phyloP scores from a whole-genome alignment of 768 basidiomycete genomes.

The Asterophora lycoperdoides region DNA sequence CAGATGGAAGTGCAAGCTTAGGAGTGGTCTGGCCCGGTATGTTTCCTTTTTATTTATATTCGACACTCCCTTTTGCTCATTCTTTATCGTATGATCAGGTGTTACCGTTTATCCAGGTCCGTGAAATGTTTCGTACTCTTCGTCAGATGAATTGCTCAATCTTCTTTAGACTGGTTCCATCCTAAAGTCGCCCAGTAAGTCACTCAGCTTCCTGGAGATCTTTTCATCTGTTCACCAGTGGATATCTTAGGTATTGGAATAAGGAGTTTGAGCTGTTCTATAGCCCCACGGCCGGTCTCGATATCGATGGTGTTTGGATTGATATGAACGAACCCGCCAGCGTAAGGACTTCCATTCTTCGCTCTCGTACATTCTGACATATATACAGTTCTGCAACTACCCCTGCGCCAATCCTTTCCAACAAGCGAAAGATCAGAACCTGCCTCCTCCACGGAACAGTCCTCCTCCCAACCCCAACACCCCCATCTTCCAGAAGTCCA shows the following conservation, averaged over 20 bases:
- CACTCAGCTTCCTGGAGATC: neutral
- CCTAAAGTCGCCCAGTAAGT: constrained; percentile 44
- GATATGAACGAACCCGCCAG: constrained; percentile 74
- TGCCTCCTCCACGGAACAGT: constrained; percentile 51
- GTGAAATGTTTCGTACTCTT: constrained; percentile 3
- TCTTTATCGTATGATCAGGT: constrained; percentile 24
- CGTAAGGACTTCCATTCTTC: constrained; percentile 30
- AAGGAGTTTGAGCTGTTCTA: constrained; percentile 59
- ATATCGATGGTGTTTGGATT: constrained; percentile 73
- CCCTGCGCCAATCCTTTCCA: constrained; percentile 60
- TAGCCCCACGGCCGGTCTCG: constrained; percentile 46
- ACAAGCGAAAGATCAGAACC: constrained; percentile 45
- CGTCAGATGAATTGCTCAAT: neutral
- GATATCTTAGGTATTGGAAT: constrained; percentile 50
- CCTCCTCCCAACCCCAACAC: constrained; percentile 49
- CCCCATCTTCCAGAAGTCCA: constrained; percentile 42
- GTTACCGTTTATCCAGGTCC: constrained; percentile 56
- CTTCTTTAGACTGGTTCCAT: constrained; percentile 55
- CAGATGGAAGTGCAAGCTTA: constrained; percentile 53
- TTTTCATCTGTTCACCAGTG: neutral
- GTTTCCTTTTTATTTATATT: neutral
- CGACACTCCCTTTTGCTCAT: neutral
- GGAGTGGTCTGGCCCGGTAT: constrained; percentile 64
- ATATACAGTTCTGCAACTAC: constrained; percentile 52
- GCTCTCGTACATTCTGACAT: neutral